Evolutionary conservation across 345 rosid genomes (phyloP).

Genomic region (Citrus hindsii): DNA sequence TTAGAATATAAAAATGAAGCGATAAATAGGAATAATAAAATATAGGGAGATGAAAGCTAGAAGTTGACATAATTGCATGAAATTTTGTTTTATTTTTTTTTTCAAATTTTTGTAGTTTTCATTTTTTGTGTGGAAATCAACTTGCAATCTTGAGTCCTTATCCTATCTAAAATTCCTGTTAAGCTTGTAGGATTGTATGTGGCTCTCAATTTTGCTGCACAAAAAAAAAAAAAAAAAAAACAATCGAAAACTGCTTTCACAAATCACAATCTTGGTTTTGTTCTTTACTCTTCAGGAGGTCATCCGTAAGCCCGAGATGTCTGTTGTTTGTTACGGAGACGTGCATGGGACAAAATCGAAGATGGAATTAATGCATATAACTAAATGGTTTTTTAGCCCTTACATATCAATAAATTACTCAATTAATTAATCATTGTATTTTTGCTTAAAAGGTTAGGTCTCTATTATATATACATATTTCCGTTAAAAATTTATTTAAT

Average conservation of each 20-base stretch:
- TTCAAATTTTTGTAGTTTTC: not conserved
- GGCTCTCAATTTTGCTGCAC: conserved; percentile 24
- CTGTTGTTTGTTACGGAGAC: not conserved
- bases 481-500: no score
- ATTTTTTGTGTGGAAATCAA: conserved; percentile 54
- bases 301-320: not conserved
- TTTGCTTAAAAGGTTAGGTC: no score
- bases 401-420: no score
- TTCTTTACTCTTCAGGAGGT: not conserved
- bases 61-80: conserved; percentile 35
- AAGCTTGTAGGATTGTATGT: conserved; percentile 35
- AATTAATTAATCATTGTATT: no score
- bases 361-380: not conserved
- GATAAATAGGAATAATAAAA: conserved; percentile 22
- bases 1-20: conserved; percentile 8
- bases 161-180: conserved; percentile 34
- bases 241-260: not conserved
- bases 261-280: not conserved
- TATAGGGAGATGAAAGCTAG: conserved; percentile 36
- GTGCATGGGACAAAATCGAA: not conserved
- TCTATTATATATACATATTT: no score
- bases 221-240: not conserved
- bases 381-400: not conserved
- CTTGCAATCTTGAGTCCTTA: conserved; percentile 34
- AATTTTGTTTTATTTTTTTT: not conserved